Evolutionary conservation across 139 green algal species (phyloP), one percentile per base, ranked within the genome.

Genomic region (Volvox africanus): DNA sequence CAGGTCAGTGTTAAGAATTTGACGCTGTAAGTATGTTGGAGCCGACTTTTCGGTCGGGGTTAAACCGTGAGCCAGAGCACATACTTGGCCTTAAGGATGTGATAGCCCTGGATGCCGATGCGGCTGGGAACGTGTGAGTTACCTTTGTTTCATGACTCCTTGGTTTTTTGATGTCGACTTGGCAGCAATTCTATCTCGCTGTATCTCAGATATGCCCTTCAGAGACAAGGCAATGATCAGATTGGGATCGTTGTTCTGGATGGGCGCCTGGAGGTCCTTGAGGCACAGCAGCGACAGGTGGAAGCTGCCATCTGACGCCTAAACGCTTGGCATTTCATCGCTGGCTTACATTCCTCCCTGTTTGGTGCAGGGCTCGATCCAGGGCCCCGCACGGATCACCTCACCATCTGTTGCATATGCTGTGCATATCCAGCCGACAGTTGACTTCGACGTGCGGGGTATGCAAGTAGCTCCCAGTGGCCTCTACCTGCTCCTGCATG

Each of bases 251-350:
- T 76, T 1, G 6, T 90, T 9, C 11, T 90, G 28, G 86, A 90
- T 62, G 86, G 86, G 11, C 86, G 86, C 2, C 69, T 84, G 32
- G 86, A 90, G 50, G 73, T 90, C 30, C 32, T 90, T 22, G 86
- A 83, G 11, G 86, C 71, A 1, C 86, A 90, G 86, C 86, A 90
- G 44, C 86, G 86, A 19, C 86, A 90, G 86, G 86, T 90, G 19
- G 1, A 30, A 17, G 19, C 18, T 82, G 17, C 17, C 24, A 26
- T 3, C 22, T 28, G 67, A 28, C 22, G 14, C 22, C 6, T 28
- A 3, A 26, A 12, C 11, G 22, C 67, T n/a, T 32, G 22, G 22
- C 22, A 28, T 26, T 75, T 9, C 67, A 28, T 28, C 67, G 37
- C 68, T 26, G 37, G 20, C 79, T 85, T 44, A 80, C 73, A 9